Base-by-base conservation (phyloP, 139 green algal genomes). In the Coelastrella sp. region DNA sequence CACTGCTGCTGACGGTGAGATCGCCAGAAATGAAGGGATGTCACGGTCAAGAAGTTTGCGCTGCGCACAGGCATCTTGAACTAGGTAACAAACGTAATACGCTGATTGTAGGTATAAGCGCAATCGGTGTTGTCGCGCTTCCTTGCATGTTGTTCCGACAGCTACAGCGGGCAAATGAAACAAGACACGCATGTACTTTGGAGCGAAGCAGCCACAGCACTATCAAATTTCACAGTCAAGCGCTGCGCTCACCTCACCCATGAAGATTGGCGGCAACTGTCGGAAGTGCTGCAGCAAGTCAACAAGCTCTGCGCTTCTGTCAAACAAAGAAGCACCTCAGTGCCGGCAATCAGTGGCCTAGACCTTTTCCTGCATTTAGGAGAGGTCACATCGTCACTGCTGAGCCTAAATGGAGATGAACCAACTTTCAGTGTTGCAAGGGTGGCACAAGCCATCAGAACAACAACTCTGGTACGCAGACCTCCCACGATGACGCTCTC, bases 371-470 rank as follows among this genome's bases (percentile, higher is more conserved):
- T 63, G 17, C 63, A 72, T 35, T 27, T 87, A 49, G 82, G 65
- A 8, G 24, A 65, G 6, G 82, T 87, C 12, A 87, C 82, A 7
- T 87, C 82, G 6, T 79, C 27, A 24, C 59, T 87, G 25, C 82
- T 87, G 4, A 66, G 82, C 25, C 63, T 87, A 17, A 87, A 78
- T 19, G 82, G 82, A 20, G 65, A 87, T 15, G 82, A 87, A 14
- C 27, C 27, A 7, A 22, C 65, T 20, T 87, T 87, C 82, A 87
- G 82, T 49, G n/a, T 87, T 25, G 82, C 82, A 7, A 68, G 82
- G 7, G 82, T 87, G 65, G 82, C 82, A n/a, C 82, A 87, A 57
- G 63, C 82, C 15, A 87, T 87, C 63, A 27, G 58, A 8, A 78
- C 65, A 63, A 87, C 82, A 25, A 87, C 82, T 7, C 15, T 24